Evolutionary conservation across 2,329 filamentous ascomycete genomes (phyloP).

Genomic region (Diplodia mutila): DNA sequence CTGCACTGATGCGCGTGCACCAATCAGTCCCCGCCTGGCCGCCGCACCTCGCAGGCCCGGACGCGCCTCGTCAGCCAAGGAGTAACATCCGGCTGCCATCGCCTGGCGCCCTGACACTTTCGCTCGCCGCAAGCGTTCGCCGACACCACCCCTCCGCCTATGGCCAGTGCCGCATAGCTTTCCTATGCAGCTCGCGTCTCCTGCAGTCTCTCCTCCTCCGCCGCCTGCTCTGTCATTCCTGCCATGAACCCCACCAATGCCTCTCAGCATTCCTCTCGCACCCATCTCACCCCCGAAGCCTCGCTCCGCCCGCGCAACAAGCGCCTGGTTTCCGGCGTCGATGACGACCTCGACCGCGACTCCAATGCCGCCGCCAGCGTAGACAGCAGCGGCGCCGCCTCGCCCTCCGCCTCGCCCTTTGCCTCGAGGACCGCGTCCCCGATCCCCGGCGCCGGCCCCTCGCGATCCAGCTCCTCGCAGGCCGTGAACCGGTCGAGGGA

Average conservation of each 20-base stretch:
- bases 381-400: conserved; percentile 33
- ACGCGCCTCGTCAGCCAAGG: conserved; percentile 21
- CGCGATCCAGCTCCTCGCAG: conserved; percentile 37
- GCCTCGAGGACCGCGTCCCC: conserved; percentile 48
- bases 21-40: conserved; percentile 20
- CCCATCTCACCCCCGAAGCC: conserved; percentile 42
- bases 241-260: conserved; percentile 48
- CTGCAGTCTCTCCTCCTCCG: conserved; percentile 10
- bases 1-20: conserved; percentile 3
- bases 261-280: conserved; percentile 43
- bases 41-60: conserved; percentile 6
- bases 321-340: conserved; percentile 52
- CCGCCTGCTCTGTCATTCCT: conserved; percentile 13
- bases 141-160: conserved; percentile 17
- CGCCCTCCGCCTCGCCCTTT: conserved; percentile 43
- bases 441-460: conserved; percentile 44
- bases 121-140: conserved; percentile 12
- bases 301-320: conserved; percentile 52
- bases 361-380: background rate
- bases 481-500: conserved; percentile 9
- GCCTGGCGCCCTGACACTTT: conserved; percentile 11
- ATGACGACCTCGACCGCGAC: conserved; percentile 40
- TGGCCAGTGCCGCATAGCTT: conserved; percentile 24
- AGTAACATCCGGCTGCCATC: conserved; percentile 12
- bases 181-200: conserved; percentile 9